Conservation (phyloP, 78 protist species). For the Cavenderia fasciculata region DNA sequence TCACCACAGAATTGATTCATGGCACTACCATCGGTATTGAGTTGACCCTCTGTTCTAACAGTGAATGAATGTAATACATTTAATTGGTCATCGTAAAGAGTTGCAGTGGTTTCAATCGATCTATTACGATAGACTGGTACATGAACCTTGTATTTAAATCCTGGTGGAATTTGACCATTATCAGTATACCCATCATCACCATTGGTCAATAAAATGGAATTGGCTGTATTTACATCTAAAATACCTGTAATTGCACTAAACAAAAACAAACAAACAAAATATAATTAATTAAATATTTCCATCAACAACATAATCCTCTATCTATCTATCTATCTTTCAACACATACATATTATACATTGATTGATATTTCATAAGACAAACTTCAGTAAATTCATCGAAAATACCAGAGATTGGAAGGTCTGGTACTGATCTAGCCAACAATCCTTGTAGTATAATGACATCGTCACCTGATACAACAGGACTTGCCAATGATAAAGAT, state of each 20-base stretch:
- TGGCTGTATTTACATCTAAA: constrained; percentile 40
- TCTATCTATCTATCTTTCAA: too few species aligned
- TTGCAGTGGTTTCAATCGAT: constrained; percentile 74
- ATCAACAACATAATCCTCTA: too few species aligned
- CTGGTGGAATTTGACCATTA: constrained; percentile 75
- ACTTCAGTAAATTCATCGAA: constrained; percentile 16
- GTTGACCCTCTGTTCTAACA: constrained; percentile 79
- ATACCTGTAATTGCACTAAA: constrained; percentile 9
- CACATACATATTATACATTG: constrained; percentile 10
- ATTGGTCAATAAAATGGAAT: background rate
- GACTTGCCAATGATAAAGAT: constrained; percentile 3
- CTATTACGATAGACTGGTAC: constrained; percentile 72
- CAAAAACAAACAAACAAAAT: too few species aligned
- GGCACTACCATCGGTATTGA: constrained; percentile 11
- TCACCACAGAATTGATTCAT: constrained; percentile 42
- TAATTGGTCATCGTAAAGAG: constrained; percentile 45
- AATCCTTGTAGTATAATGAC: constrained; percentile 16
- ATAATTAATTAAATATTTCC: too few species aligned
- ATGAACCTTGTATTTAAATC: constrained; percentile 70
- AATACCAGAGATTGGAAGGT: constrained; percentile 9
- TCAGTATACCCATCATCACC: constrained; percentile 74
- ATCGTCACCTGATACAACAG: constrained; percentile 1
- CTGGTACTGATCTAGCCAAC: constrained; percentile 20
- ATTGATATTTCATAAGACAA: constrained; percentile 14
- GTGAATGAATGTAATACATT: constrained; percentile 35